Evolutionary conservation across 768 basidiomycete genomes (phyloP).

Genomic region (Gelatoporia subvermispora): DNA sequence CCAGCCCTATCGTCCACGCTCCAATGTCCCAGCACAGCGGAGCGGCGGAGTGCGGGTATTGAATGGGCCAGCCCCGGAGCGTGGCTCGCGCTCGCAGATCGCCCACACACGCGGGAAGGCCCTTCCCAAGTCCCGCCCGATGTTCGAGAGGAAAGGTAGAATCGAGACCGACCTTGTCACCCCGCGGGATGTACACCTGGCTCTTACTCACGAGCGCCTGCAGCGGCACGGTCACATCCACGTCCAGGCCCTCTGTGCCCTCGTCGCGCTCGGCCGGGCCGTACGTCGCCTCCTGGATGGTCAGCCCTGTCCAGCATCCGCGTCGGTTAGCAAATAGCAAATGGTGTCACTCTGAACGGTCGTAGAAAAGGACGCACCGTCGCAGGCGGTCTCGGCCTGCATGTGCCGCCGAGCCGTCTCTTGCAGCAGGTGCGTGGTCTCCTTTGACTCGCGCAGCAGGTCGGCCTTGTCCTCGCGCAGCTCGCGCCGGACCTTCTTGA

Average conservation of each 20-base stretch:
- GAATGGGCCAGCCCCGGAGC: too few relatives aligned
- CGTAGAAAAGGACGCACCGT: slow-evolving; percentile 44
- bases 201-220: slow-evolving; percentile 79
- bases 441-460: slow-evolving; percentile 57
- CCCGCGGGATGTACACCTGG: slow-evolving; percentile 73
- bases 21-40: too few relatives aligned
- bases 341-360: slow-evolving; percentile 8
- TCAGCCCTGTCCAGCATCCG: slow-evolving; percentile 48
- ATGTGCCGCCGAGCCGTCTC: slow-evolving; percentile 63
- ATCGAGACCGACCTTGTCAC: slow-evolving; percentile 54
- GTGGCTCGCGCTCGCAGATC: too few relatives aligned
- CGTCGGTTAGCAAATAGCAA: slow-evolving; percentile 1
- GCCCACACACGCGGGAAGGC: too few relatives aligned
- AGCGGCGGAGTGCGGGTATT: too few relatives aligned
- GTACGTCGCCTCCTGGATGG: slow-evolving; percentile 74
- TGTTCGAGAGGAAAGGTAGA: too few relatives aligned
- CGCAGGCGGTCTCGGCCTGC: slow-evolving; percentile 57
- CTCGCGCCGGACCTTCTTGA: slow-evolving; percentile 58
- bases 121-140: too few relatives aligned
- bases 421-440: slow-evolving; percentile 56
- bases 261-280: slow-evolving; percentile 49
- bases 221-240: slow-evolving; percentile 78
- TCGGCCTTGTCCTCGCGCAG: slow-evolving; percentile 62
- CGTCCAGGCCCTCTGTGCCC: slow-evolving; percentile 48
- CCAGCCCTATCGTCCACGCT: too few relatives aligned